phyloP scores from a whole-genome alignment of 139 green algal species.

The Tetratostichococcus sp. region DNA sequence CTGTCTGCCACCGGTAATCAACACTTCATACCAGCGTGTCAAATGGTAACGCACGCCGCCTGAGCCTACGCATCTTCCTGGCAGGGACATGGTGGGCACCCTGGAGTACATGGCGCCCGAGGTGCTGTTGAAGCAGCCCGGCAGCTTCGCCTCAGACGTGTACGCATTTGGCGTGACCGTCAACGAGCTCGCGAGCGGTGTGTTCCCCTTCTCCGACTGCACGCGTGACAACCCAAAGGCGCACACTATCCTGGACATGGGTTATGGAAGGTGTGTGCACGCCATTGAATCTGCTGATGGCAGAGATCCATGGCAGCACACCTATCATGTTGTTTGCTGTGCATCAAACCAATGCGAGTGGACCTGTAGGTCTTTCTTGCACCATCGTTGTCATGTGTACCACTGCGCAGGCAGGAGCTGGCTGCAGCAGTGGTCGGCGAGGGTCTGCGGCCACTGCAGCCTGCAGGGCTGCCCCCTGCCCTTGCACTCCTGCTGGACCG shows the following conservation, averaged over 20 bases:
- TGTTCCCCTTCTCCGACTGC: conserved; percentile 69
- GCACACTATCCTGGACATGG: conserved; percentile 88
- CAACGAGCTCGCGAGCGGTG: conserved; percentile 63
- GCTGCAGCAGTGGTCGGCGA: conserved; percentile 72
- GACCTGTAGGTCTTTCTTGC: too few species aligned
- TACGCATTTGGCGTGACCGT: conserved; percentile 74
- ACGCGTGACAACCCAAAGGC: conserved; percentile 78
- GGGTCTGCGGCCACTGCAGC: conserved; percentile 70
- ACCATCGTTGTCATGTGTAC: too few species aligned
- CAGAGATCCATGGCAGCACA: too few species aligned
- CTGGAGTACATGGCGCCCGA: conserved; percentile 91
- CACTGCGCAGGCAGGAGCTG: conserved; percentile 73
- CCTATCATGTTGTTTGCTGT: too few species aligned
- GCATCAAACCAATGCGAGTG: too few species aligned
- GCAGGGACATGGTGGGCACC: conserved; percentile 57
- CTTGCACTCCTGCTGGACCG: conserved; percentile 43
- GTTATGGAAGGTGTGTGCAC: conserved; percentile 58
- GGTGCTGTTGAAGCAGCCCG: conserved; percentile 36
- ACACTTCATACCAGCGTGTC: too few species aligned
- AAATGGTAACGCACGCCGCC: too few species aligned
- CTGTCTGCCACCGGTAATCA: too few species aligned
- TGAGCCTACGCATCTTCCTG: too few species aligned
- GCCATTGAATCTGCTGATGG: too few species aligned
- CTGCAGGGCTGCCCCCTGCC: conserved; percentile 15
- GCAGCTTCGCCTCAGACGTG: conserved; percentile 56